Base-by-base conservation (phyloP, 2,329 filamentous ascomycete genomes). In the Nothophaeocryptopus gaeumannii region DNA sequence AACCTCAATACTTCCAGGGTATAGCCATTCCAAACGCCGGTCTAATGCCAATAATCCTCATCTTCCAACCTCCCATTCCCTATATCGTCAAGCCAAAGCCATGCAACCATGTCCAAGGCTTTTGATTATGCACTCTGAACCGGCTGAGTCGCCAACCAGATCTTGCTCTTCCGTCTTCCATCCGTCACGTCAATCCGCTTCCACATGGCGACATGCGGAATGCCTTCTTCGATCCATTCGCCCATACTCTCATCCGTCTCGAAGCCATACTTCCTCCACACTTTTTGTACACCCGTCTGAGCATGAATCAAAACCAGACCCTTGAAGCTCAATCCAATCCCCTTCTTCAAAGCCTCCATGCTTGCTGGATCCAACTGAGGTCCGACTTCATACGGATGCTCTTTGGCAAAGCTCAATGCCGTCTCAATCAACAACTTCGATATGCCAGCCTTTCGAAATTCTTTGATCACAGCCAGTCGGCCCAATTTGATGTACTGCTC, bases 131-230 rank as follows among this genome's bases (percentile, higher is more conserved):
- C 34, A 36, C 47, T 51, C 35, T 39, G 47, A n/a, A 37, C 33
- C 26, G 44, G 45, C 15, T 50, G 50, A 11, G 46, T 41, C 32
- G 39, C 32, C 41, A 60, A 34, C 54, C 59, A 61, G 14, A 54
- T 54, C 55, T 55, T 61, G 38, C 59, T 63, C 46, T 52, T 59
- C 49, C 58, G 57, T 37, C 61, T 40, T 32, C 55, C 60, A 39
- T 54, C 49, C 9, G 51, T 54, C 5, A 74, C 54, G 48, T 70
- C 67, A 13, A 77, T 33, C 50, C 72, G 61, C 67, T 71, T 78
- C 78, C 81, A 95, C 90, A 96, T 95, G 52, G 88, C 90, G 13
- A 95, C 78, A 73, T 96, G 89, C 57, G 80, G 76, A 47, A 96
- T 92, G 3, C 86, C 88, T 63, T 93, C 89, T 68, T 96, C 90